phyloP scores from a whole-genome alignment of 805 yeast genomes.

The Tetrapisispora nanseiensis region DNA sequence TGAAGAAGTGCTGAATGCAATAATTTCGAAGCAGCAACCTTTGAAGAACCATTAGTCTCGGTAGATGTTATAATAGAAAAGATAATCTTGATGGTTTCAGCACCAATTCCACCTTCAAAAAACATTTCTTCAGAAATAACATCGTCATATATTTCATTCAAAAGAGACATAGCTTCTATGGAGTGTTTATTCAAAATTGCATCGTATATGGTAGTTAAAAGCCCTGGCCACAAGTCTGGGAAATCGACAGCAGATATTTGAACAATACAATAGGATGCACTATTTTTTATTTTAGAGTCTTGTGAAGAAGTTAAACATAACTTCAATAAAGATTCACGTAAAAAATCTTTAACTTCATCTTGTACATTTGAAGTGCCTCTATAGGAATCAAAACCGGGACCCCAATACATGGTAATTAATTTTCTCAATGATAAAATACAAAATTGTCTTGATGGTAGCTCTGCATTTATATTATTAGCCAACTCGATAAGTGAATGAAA shows the following conservation, averaged over 20 bases:
- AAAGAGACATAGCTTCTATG: constrained; percentile 47
- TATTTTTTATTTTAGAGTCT: constrained; percentile 51
- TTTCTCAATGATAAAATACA: constrained; percentile 58
- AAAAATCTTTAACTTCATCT: constrained; percentile 39
- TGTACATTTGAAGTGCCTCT: constrained; percentile 49
- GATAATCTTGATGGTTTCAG: constrained; percentile 42
- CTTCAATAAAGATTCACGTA: constrained; percentile 43
- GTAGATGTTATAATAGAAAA: constrained; percentile 30
- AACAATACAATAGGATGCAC: constrained; percentile 65
- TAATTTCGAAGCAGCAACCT: constrained; percentile 40
- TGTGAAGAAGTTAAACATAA: constrained; percentile 36
- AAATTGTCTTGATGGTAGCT: constrained; percentile 44
- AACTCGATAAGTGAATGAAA: constrained; percentile 36
- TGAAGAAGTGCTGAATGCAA: constrained; percentile 45
- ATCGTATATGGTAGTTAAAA: constrained; percentile 41
- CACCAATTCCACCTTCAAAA: constrained; percentile 63
- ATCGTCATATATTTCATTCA: constrained; percentile 77
- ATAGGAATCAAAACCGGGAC: constrained; percentile 70
- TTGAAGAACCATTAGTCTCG: constrained; percentile 30
- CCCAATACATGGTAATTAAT: constrained; percentile 68
- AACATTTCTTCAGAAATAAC: constrained; percentile 79
- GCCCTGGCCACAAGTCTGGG: constrained; percentile 92
- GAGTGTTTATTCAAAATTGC: constrained; percentile 28
- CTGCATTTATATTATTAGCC: constrained; percentile 27
- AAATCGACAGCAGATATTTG: constrained; percentile 83